phyloP scores from a whole-genome alignment of 1,139 yeast genomes.

The Arxiozyma telluris region DNA sequence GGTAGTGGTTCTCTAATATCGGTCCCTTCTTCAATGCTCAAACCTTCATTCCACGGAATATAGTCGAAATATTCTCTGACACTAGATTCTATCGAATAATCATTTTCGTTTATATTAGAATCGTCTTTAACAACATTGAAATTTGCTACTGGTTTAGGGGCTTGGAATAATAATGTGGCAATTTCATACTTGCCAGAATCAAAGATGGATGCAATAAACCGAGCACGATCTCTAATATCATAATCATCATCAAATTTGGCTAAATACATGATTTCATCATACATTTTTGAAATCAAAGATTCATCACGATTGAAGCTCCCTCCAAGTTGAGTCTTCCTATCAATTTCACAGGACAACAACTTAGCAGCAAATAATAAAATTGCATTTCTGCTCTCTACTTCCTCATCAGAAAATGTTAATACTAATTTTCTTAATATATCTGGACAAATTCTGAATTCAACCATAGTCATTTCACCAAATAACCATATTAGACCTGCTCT shows the following conservation, averaged over 20 bases:
- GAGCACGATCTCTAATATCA: slow-evolving; percentile 79
- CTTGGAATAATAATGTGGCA: slow-evolving; percentile 71
- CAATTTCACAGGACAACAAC: slow-evolving; percentile 47
- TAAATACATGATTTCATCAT: slow-evolving; percentile 53
- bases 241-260: slow-evolving; percentile 67
- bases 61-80: slow-evolving; percentile 1
- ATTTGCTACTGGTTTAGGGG: slow-evolving; percentile 62
- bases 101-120: not conserved
- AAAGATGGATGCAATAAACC: slow-evolving; percentile 52
- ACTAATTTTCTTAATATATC: slow-evolving; percentile 62
- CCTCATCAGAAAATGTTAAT: slow-evolving; percentile 50
- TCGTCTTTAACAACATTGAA: not conserved
- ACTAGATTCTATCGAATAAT: not conserved
- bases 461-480: slow-evolving; percentile 64
- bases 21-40: slow-evolving; percentile 1
- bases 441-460: slow-evolving; percentile 54
- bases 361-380: slow-evolving; percentile 69
- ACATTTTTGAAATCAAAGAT: slow-evolving; percentile 45
- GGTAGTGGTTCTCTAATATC: slow-evolving; percentile 19
- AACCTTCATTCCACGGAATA: slow-evolving; percentile 11
- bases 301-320: slow-evolving; percentile 29
- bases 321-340: slow-evolving; percentile 22
- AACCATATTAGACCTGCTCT: slow-evolving; percentile 85
- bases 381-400: slow-evolving; percentile 55
- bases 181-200: slow-evolving; percentile 41